A percentile compares a stretch with the other conserved stretches of the same genome.
These are phyloP conservation scores for Zea mays DNA, from an alignment of 176 grass and related monocot genomes.

Conservation along the genomic window Zm-B73-REFERENCE-NAM-5.0 NC_050102.1:133063501-133064000, in stretches of 20 bases:
- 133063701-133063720: not conserved
- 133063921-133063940: not conserved
- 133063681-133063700: not conserved
- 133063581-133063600: constrained; percentile 45
- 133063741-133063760: not conserved
- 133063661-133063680: constrained; percentile 23
- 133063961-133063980: not conserved
- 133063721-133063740: not conserved
- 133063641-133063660: constrained; percentile 1
- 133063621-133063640: constrained; percentile 40
- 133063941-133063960: constrained; percentile 5
- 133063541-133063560: constrained; percentile 54
- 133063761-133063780: not conserved
- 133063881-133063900: constrained; percentile 13
- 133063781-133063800: constrained; percentile 21
- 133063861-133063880: constrained; percentile 29
- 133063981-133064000: not conserved
- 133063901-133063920: constrained; percentile 18
- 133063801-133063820: not conserved
- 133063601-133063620: constrained; percentile 32
- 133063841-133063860: constrained; percentile 43
- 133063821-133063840: constrained; percentile 6
- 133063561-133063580: constrained; percentile 59
- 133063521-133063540: constrained; percentile 50
- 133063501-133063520: constrained; percentile 42